Conservation (phyloP, 345 rosid genomes). For the Anastatica hierochuntica region DNA sequence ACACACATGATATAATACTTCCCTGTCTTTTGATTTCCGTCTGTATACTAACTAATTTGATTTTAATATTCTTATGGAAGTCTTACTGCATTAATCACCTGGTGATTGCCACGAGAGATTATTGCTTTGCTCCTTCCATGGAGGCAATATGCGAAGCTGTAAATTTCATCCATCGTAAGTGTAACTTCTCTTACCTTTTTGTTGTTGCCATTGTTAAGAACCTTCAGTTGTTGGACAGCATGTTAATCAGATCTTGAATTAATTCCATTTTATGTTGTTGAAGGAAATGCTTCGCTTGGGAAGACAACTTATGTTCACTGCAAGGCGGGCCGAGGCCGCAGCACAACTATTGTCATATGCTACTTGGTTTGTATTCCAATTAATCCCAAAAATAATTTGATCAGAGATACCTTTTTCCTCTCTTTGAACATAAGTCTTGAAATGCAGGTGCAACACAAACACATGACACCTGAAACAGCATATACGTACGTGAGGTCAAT, state of each 20-base stretch:
- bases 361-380: conserved; percentile 54
- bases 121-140: conserved; percentile 91
- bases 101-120: conserved; percentile 95
- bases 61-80: conserved; percentile 30
- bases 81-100: conserved; percentile 72
- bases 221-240: neutral
- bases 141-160: conserved; percentile 74
- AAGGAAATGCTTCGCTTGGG: conserved; percentile 52
- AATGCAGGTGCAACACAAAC: conserved; percentile 60
- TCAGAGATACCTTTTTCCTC: neutral
- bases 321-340: conserved; percentile 99
- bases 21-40: conserved; percentile 6
- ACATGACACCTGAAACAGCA: conserved; percentile 82
- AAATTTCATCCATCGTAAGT: conserved; percentile 70
- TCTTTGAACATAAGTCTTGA: conserved; percentile 4
- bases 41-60: conserved; percentile 4
- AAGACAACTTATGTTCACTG: conserved; percentile 85
- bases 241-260: conserved; percentile 4
- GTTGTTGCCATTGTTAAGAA: neutral
- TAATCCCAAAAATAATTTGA: neutral
- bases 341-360: conserved; percentile 87
- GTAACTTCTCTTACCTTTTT: neutral
- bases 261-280: conserved; percentile 16
- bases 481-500: conserved; percentile 67
- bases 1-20: neutral